phyloP scores from a whole-genome alignment of 192 early-diverging fungal genomes.

The Phlyctochytrium planicorne region DNA sequence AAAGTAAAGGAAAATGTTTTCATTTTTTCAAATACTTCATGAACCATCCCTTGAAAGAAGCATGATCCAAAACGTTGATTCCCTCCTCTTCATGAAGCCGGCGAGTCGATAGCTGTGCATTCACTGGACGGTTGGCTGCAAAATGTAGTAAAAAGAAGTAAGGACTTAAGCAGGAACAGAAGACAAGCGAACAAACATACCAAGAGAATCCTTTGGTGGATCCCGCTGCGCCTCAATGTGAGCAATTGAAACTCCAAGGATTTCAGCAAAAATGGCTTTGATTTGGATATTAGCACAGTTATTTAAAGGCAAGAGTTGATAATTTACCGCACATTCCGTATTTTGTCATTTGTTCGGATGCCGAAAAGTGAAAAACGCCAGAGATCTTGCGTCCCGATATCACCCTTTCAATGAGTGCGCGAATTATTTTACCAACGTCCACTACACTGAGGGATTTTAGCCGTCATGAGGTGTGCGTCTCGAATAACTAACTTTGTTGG shows the following conservation, averaged over 20 bases:
- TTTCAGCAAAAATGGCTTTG: constrained; percentile 50
- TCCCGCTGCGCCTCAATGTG: constrained; percentile 49
- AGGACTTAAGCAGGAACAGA: constrained; percentile 4
- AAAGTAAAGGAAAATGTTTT: background rate
- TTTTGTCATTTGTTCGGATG: constrained; percentile 61
- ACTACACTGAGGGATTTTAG: background rate
- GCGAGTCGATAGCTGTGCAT: constrained; percentile 64
- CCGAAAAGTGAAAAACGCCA: constrained; percentile 66
- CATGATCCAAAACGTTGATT: constrained; percentile 47
- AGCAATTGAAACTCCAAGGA: constrained; percentile 42
- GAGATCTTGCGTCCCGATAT: constrained; percentile 25
- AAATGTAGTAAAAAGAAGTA: constrained; percentile 6
- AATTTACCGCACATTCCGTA: constrained; percentile 68
- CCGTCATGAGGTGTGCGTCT: background rate
- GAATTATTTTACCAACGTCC: constrained; percentile 8
- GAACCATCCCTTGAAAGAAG: constrained; percentile 61
- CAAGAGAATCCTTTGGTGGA: constrained; percentile 16
- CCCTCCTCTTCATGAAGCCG: constrained; percentile 53
- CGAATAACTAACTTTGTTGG: constrained; percentile 62
- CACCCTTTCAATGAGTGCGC: background rate
- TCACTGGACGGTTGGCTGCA: constrained; percentile 58
- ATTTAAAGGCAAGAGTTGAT: background rate
- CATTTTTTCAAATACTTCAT: constrained; percentile 14
- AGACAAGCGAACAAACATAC: background rate
- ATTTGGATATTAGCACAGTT: background rate